Percentiles rank a stretch among this genome's conserved stretches.
These are phyloP conservation scores for Gracilaria domingensis DNA, from an alignment of 23 red algal genomes.

Conservation along the genomic window DNA sequence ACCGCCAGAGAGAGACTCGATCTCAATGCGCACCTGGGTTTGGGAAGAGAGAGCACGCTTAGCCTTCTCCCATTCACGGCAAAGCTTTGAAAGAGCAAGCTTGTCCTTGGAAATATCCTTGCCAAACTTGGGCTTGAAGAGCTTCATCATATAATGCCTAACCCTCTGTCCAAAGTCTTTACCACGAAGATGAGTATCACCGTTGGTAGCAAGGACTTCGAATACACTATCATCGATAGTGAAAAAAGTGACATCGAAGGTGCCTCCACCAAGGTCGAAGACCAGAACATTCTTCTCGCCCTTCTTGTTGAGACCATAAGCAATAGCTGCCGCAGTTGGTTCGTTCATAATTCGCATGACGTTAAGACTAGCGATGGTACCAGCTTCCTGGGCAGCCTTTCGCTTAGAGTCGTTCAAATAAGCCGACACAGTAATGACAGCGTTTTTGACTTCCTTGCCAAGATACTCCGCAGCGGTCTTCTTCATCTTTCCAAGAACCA, in stretches of 20 bases:
- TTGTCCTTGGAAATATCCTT: slow-evolving; percentile 90
- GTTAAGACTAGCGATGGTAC: slow-evolving; percentile 92
- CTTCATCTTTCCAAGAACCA: slow-evolving; percentile 99
- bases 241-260: too few relatives aligned
- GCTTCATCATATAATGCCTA: slow-evolving; percentile 98
- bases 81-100: slow-evolving; percentile 87
- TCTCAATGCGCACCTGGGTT: slow-evolving; percentile 97
- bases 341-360: slow-evolving; percentile 99
- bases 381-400: slow-evolving; percentile 95
- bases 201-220: slow-evolving; percentile 97
- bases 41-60: slow-evolving; percentile 97
- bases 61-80: slow-evolving; percentile 96
- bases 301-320: slow-evolving; percentile 99
- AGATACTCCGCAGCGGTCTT: slow-evolving; percentile 97
- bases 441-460: slow-evolving; percentile 92
- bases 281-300: slow-evolving; percentile 99
- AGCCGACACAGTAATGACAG: slow-evolving; percentile 98
- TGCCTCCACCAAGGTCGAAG: slow-evolving; percentile 98
- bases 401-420: slow-evolving; percentile 98
- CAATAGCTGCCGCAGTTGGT: slow-evolving; percentile 97
- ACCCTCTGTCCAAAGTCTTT: slow-evolving; percentile 99
- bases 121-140: slow-evolving; percentile 97
- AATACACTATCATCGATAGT: slow-evolving; percentile 98
- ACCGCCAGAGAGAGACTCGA: slow-evolving; percentile 92
- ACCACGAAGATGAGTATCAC: slow-evolving; percentile 97